Conservation (phyloP, 2,329 filamentous ascomycete species). For the Thermothelomyces thermophilus region DNA sequence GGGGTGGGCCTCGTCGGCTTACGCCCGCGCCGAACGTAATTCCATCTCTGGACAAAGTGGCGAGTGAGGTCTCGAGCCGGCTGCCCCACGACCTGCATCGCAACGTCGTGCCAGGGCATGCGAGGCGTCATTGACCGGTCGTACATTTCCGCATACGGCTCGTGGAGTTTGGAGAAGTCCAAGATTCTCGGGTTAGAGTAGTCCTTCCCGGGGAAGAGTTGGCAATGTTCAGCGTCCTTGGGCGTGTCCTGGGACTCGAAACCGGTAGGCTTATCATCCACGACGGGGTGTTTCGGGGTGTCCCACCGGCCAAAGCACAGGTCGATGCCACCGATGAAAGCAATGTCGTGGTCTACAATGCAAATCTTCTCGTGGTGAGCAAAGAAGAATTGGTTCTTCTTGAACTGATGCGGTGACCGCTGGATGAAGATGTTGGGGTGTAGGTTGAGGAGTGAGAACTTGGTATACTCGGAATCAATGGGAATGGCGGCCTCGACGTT, state of each 20-base stretch:
- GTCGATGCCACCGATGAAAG: conserved; percentile 92
- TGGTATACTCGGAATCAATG: conserved; percentile 97
- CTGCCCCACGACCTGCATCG: conserved; percentile 96
- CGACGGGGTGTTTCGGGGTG: conserved; percentile 82
- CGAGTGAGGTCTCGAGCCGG: conserved; percentile 88
- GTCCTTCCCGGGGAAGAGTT: conserved; percentile 95
- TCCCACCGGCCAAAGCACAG: conserved; percentile 97
- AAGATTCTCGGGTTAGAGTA: conserved; percentile 95
- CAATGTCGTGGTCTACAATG: conserved; percentile 90
- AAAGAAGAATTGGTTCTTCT: conserved; percentile 99
- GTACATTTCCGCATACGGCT: conserved; percentile 99
- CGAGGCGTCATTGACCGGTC: conserved; percentile 79
- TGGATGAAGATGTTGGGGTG: conserved; percentile 96
- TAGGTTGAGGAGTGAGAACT: conserved; percentile 88
- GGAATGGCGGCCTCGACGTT: conserved; percentile 96
- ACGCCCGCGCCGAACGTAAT: conserved; percentile 86
- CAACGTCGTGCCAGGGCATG: conserved; percentile 98
- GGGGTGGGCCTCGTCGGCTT: conserved; percentile 91
- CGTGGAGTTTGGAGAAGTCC: conserved; percentile 87
- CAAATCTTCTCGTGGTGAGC: conserved; percentile 98
- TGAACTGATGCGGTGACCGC: conserved; percentile 92
- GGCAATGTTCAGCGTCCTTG: conserved; percentile 88
- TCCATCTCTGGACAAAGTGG: conserved; percentile 97
- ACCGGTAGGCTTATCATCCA: conserved; percentile 90
- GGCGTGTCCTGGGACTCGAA: conserved; percentile 70